phyloP scores from a whole-genome alignment of 257 asterid genomes.

The Solanum tacnaense region DNA sequence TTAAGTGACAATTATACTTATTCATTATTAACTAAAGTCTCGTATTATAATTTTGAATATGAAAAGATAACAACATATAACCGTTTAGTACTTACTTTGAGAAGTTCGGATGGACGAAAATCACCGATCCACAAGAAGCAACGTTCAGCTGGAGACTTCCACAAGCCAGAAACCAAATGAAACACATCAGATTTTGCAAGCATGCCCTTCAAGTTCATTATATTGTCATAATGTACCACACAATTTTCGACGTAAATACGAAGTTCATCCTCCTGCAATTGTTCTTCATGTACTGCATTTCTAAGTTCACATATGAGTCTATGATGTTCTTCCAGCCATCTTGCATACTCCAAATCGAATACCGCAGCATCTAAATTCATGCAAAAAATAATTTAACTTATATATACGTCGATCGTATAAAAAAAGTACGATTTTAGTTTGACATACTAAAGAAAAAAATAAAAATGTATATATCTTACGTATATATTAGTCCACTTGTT shows the following conservation, averaged over 20 bases:
- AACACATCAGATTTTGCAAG: constrained; percentile 54
- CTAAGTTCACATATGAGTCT: constrained; percentile 61
- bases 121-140: constrained; percentile 93
- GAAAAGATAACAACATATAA: no score
- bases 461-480: neutral
- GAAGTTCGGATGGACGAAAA: constrained; percentile 76
- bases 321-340: constrained; percentile 86
- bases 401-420: neutral
- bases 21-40: neutral
- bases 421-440: neutral
- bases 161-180: constrained; percentile 72
- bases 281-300: constrained; percentile 43
- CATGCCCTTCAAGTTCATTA: constrained; percentile 49
- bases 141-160: constrained; percentile 90
- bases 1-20: neutral
- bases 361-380: constrained; percentile 31
- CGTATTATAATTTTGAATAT: no score
- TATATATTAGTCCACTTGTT: neutral
- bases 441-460: neutral
- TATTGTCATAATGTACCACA: constrained; percentile 49
- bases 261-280: constrained; percentile 59
- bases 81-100: constrained; percentile 32
- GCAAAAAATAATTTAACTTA: neutral
- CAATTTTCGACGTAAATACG: constrained; percentile 44
- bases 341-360: constrained; percentile 69